These are phyloP conservation scores for Cutaneotrichosporon arboriforme DNA, from an alignment of 1,284 basidiomycete genomes.

Conservation along the genomic window DNA sequence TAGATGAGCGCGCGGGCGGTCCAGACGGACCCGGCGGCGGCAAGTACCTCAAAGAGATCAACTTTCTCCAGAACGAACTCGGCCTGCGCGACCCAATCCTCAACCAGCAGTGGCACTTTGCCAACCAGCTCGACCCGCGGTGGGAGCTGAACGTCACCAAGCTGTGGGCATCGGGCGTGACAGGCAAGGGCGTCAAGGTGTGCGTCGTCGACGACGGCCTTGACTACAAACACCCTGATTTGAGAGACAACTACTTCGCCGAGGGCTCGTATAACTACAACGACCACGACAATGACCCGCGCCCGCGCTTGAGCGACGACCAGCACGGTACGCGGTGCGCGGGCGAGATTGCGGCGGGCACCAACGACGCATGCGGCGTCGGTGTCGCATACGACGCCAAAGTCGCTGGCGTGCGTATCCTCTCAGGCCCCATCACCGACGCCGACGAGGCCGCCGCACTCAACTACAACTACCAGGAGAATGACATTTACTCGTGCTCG, in stretches of 20 bases:
- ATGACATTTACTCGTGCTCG: slow-evolving; percentile 90
- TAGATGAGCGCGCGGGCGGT: neutral
- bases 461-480: slow-evolving; percentile 85
- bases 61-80: slow-evolving; percentile 50
- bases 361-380: slow-evolving; percentile 87
- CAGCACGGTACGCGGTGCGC: slow-evolving; percentile 98
- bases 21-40: neutral
- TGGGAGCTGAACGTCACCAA: slow-evolving; percentile 53
- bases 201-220: slow-evolving; percentile 94
- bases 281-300: slow-evolving; percentile 80
- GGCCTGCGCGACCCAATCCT: slow-evolving; percentile 84
- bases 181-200: slow-evolving; percentile 78
- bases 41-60: slow-evolving; percentile 54
- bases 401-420: slow-evolving; percentile 89
- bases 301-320: slow-evolving; percentile 82
- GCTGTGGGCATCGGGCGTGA: slow-evolving; percentile 67
- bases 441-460: slow-evolving; percentile 95
- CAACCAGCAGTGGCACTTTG: slow-evolving; percentile 78
- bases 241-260: slow-evolving; percentile 81
- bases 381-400: slow-evolving; percentile 90
- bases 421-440: slow-evolving; percentile 94
- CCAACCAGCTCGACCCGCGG: slow-evolving; percentile 46
- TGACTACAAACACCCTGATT: slow-evolving; percentile 81
- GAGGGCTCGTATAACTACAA: slow-evolving; percentile 96
- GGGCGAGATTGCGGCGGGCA: slow-evolving; percentile 86